Evolutionary conservation across 805 yeast genomes (phyloP).

Genomic region (Candida chauliodis): DNA sequence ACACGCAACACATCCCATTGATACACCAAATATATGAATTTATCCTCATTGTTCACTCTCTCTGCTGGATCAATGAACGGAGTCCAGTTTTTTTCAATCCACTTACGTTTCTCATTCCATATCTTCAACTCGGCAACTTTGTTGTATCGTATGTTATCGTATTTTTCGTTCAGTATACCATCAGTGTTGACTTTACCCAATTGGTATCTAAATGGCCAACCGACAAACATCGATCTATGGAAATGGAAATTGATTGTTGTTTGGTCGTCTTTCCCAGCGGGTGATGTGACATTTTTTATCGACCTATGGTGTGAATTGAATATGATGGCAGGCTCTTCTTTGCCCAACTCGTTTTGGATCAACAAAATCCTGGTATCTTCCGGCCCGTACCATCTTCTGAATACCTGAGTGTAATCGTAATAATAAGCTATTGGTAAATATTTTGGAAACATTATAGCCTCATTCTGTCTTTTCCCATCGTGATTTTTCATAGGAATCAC

Average conservation of each 20-base stretch:
- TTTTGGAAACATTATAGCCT: constrained; percentile 13
- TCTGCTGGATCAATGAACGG: constrained; percentile 28
- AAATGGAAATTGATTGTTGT: not conserved
- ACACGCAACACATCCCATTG: constrained; percentile 29
- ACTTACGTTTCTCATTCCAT: constrained; percentile 4
- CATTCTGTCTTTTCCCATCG: constrained; percentile 5
- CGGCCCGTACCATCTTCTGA: constrained; percentile 18
- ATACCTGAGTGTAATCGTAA: constrained; percentile 11
- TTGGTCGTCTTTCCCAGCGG: constrained; percentile 6
- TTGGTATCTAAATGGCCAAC: constrained; percentile 33
- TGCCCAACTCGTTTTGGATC: constrained; percentile 16
- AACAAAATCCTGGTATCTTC: constrained; percentile 26
- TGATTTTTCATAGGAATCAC: constrained; percentile 20
- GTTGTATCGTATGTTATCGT: constrained; percentile 16
- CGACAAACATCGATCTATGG: constrained; percentile 27
- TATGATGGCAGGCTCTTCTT: constrained; percentile 15
- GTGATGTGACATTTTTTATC: constrained; percentile 3
- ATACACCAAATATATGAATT: constrained; percentile 26
- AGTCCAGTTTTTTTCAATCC: constrained; percentile 37
- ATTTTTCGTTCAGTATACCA: constrained; percentile 13
- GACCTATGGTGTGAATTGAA: constrained; percentile 14
- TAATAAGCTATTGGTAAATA: constrained; percentile 12
- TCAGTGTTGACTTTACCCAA: constrained; percentile 27
- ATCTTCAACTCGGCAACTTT: constrained; percentile 20
- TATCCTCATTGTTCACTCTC: constrained; percentile 23